Conservation (phyloP, 1,284 basidiomycete species). For the Laetiporus sulphureus region DNA sequence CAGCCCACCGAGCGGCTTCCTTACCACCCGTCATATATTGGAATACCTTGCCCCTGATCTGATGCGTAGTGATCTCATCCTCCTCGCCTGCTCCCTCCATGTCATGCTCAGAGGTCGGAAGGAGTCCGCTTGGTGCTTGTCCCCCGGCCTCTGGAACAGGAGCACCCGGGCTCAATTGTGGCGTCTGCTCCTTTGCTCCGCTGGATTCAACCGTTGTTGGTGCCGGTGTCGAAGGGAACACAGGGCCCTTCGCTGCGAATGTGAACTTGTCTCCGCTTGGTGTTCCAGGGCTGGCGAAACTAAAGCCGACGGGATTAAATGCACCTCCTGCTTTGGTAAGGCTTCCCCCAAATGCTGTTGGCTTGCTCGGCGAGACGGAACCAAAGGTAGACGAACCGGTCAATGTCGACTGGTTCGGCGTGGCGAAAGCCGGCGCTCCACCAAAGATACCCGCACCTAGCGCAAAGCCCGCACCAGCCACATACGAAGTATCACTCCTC, state of each 20-base stretch:
- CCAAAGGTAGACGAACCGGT: slow-evolving; percentile 22
- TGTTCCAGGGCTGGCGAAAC: slow-evolving; percentile 40
- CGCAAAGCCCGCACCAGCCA: not conserved
- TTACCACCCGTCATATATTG: slow-evolving; percentile 46
- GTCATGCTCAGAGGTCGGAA: slow-evolving; percentile 43
- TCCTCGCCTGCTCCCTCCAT: slow-evolving; percentile 78
- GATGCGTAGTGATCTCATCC: slow-evolving; percentile 65
- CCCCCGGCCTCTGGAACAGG: slow-evolving; percentile 28
- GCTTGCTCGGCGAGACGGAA: slow-evolving; percentile 11
- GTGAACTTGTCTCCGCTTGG: slow-evolving; percentile 15
- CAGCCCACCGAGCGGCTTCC: slow-evolving; percentile 49
- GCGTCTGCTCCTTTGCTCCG: too few relatives aligned
- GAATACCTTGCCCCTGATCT: slow-evolving; percentile 58
- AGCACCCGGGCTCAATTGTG: too few relatives aligned
- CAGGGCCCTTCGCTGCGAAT: too few relatives aligned
- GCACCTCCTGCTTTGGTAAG: slow-evolving; percentile 34
- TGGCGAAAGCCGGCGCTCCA: slow-evolving; percentile 8
- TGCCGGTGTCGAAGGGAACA: too few relatives aligned
- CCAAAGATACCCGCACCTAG: slow-evolving; percentile 9
- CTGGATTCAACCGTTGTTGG: too few relatives aligned
- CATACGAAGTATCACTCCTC: slow-evolving; percentile 10
- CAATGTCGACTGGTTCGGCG: slow-evolving; percentile 13
- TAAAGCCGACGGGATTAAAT: slow-evolving; percentile 53
- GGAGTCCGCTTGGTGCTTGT: slow-evolving; percentile 28
- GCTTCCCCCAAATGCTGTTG: slow-evolving; percentile 5